A percentile compares a stretch with the other conserved stretches of the same genome.
phyloP scores from a whole-genome alignment of 345 rosid species.

The Syzygium jambos region DNA sequence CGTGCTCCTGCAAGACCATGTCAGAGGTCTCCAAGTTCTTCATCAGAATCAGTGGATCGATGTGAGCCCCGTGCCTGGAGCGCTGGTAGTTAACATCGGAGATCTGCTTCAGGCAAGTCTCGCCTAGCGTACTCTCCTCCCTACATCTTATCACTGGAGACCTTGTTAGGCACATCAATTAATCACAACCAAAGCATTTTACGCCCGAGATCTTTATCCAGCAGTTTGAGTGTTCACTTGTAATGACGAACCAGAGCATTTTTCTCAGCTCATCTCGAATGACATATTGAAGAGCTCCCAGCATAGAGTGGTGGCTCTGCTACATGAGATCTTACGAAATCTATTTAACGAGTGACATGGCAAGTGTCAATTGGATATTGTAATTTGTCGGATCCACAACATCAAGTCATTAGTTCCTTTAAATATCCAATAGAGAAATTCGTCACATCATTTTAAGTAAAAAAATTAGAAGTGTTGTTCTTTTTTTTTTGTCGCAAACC shows the following conservation, averaged over 20 bases:
- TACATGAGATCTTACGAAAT: neutral
- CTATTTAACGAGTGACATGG: neutral
- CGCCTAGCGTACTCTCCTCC: too few species aligned
- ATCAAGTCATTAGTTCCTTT: neutral
- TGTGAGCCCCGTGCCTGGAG: slow-evolving; percentile 8
- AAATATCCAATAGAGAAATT: neutral
- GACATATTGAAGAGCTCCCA: too few species aligned
- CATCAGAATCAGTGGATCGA: slow-evolving; percentile 19
- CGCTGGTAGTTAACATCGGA: neutral
- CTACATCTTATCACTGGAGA: too few species aligned
- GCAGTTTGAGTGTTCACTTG: too few species aligned
- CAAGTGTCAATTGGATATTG: neutral
- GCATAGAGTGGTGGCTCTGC: neutral
- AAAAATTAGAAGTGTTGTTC: neutral
- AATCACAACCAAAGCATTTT: too few species aligned
- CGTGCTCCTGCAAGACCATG: slow-evolving; percentile 20
- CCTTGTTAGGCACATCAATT: too few species aligned
- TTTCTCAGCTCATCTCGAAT: too few species aligned
- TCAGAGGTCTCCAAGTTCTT: slow-evolving; percentile 29
- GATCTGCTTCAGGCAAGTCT: neutral
- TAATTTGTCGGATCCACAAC: neutral
- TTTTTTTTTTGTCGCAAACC: too few species aligned
- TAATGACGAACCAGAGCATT: too few species aligned
- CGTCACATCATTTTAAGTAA: neutral
- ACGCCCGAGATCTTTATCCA: too few species aligned